Evolutionary conservation across 345 rosid genomes (phyloP).

Genomic region (Eucalyptus dawsonii): DNA sequence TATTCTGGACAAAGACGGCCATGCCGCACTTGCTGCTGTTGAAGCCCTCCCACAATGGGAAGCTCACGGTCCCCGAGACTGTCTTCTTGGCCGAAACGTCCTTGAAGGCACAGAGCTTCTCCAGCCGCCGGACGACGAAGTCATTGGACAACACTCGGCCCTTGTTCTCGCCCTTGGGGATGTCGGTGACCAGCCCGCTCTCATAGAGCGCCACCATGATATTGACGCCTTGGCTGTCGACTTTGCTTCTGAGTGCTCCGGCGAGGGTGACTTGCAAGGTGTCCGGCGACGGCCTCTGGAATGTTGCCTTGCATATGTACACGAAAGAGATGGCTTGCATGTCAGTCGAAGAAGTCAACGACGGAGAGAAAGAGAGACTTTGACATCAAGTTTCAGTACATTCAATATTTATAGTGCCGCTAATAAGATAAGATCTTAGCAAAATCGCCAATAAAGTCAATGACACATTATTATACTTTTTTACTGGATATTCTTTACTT

Average conservation of each 20-base stretch:
- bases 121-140: constrained; percentile 63
- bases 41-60: constrained; percentile 72
- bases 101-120: constrained; percentile 57
- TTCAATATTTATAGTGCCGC: neutral
- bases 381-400: neutral
- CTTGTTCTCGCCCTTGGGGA: constrained; percentile 61
- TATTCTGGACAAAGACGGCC: constrained; percentile 61
- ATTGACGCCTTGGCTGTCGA: constrained; percentile 39
- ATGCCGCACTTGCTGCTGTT: constrained; percentile 52
- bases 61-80: constrained; percentile 47
- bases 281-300: constrained; percentile 51
- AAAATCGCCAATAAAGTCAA: neutral
- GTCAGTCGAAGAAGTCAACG: neutral
- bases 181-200: constrained; percentile 55
- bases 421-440: neutral
- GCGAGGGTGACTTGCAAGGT: constrained; percentile 44
- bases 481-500: neutral
- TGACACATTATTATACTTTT: too few species aligned
- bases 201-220: constrained; percentile 80
- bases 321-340: neutral
- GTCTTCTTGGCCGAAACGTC: constrained; percentile 53
- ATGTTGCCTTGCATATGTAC: constrained; percentile 35
- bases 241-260: constrained; percentile 44
- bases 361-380: neutral
- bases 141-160: constrained; percentile 63